phyloP scores from a whole-genome alignment of 148 eudicot genomes.

The Rhododendron vialii region DNA sequence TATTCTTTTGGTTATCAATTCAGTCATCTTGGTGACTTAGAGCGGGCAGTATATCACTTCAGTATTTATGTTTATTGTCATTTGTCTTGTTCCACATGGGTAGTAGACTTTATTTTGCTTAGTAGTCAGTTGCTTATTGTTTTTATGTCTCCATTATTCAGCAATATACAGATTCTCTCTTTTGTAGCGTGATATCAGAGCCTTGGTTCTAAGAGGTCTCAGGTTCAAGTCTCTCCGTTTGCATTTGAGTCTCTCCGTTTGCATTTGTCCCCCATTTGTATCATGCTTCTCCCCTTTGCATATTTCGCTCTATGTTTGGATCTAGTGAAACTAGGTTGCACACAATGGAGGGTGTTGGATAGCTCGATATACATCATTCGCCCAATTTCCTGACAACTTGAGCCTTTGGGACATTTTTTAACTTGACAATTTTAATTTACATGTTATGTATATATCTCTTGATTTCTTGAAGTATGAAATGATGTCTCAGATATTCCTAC shows the following conservation, averaged over 20 bases:
- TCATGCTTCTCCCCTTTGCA: neutral
- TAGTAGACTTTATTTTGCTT: neutral
- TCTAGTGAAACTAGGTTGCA: neutral
- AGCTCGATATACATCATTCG: neutral
- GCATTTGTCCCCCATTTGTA: neutral
- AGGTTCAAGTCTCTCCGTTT: neutral
- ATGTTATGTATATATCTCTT: neutral
- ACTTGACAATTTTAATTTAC: neutral
- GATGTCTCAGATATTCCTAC: no score
- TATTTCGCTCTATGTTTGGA: no score
- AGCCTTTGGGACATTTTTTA: neutral
- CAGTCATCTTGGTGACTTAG: neutral
- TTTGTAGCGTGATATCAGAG: neutral
- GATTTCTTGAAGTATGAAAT: no score
- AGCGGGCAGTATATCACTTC: neutral
- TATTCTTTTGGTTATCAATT: neutral
- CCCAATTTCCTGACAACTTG: neutral
- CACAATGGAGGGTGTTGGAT: neutral
- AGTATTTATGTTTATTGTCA: neutral
- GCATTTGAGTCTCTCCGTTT: neutral
- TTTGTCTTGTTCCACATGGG: neutral
- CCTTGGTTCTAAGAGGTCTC: neutral
- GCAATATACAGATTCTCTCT: neutral
- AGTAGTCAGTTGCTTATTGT: neutral
- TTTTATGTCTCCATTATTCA: neutral